These are phyloP conservation scores for Metarhizium sp. DNA, from an alignment of 2,329 filamentous ascomycete species.

Conservation along the genomic window DNA sequence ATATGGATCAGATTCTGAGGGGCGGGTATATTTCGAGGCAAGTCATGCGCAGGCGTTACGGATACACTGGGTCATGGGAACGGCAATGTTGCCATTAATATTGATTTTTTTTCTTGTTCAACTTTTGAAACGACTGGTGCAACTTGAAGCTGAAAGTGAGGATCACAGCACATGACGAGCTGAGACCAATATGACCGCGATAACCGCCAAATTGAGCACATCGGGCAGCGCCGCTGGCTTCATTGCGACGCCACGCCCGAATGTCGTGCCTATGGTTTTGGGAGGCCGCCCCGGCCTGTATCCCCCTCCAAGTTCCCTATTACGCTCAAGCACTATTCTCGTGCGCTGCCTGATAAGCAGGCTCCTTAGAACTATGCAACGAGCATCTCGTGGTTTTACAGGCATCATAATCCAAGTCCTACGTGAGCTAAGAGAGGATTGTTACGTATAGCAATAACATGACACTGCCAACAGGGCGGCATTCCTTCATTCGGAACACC, in stretches of 20 bases:
- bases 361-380: neutral
- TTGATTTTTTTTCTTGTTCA: neutral
- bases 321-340: neutral
- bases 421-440: neutral
- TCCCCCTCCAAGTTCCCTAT: neutral
- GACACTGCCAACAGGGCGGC: neutral
- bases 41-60: slow-evolving; percentile 2
- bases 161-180: neutral
- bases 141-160: neutral
- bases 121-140: neutral
- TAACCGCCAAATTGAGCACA: neutral
- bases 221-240: neutral
- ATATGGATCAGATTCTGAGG: slow-evolving; percentile 23
- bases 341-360: neutral
- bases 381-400: neutral
- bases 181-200: neutral
- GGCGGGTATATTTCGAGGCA: slow-evolving; percentile 3
- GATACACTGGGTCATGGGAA: neutral
- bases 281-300: neutral
- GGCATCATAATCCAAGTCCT: neutral
- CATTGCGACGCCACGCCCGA: neutral
- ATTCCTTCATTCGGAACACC: neutral
- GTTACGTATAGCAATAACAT: neutral
- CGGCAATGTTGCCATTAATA: neutral
- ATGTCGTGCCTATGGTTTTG: neutral